Base-by-base conservation (phyloP, 2,329 filamentous ascomycete genomes). In the Cladosporium sp. region DNA sequence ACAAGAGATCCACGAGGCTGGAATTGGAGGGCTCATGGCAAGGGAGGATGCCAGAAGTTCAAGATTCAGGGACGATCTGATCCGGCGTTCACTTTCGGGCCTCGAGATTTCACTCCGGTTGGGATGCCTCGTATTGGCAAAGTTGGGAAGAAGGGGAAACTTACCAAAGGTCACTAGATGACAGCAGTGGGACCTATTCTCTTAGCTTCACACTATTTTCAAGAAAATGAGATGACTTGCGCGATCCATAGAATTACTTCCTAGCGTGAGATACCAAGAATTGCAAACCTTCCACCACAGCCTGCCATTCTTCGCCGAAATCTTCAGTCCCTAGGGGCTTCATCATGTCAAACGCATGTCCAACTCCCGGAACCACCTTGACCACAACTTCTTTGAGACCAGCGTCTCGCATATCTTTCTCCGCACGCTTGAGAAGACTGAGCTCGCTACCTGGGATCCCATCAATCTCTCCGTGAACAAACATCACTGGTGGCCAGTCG, bases 301-400 rank as follows among this genome's bases (percentile, higher is more conserved):
- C 43, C 22, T 54, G 27, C 56, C 55, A 57, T 22, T 51, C 51
- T 12, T 52, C 46, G 13, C 52, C 53, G 12, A 51, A 15, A 48
- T 56, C 53, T 12, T 39, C 49, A 5, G 43, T 47, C 3, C 55
- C 55, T 2, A 55, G 51, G 16, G 36, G 53, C 12, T 53, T 55
- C 40, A 51, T 47, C 38, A 57, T 9, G 52, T 58, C 57, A 35
- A 57, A 59, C 55, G 57, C 56, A 47, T 58, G 57, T 18, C 39
- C 42, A 15, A 43, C 56, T 7, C 52, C 55, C 11, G 49, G 40
- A 15, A 55, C 53, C 9, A 51, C 40, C 30, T 53, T 47, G 22
- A 59, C 43, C n/a, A 20, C 19, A 6, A 55, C 47, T 32, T 55
- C 53, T 22, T 51, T 50, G 20, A 58, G 46, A 2, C 53, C 55